Evolutionary conservation across 1,139 yeast species (phyloP), one percentile per base, ranked within the genome.

Genomic region (Scheffersomyces illinoinensis): DNA sequence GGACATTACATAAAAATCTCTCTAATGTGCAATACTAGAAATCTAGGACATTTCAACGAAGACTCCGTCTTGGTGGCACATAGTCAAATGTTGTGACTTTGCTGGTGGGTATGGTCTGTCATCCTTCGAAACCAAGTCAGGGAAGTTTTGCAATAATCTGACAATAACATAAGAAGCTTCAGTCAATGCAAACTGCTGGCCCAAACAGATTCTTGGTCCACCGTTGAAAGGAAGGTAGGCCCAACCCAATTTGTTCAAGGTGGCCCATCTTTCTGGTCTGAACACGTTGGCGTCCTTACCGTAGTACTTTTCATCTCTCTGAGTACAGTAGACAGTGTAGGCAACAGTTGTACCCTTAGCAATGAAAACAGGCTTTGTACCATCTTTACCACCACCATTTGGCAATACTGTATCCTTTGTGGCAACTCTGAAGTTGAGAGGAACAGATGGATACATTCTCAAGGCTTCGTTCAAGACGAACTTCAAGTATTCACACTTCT

Each of bases 131-230:
- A 63, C 64, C 58, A 78, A 67, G 59, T 72, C 69, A n/a, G 78
- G 75, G 66, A 75, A 78, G 70, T 72, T 67, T 70, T 76, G 66
- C 58, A 66, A 26, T 64, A 68, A 61, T 71, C 76, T 67, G n/a
- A 66, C 70, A 52, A 68, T 59, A 18, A 74, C 67, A 59, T 75
- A 79, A 2, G 78, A 72, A 12, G 81, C 81, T 66, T 79, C 83
- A 18, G 83, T 79, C 55, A 79, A 73, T 8, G 83, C 83, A 72
- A 78, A 79, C 62, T 79, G 83, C 64, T 79, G 83, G 23, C 82
- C 83, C 63, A 79, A 73, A 62, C 82, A 77, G 50, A 78, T 75
- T 63, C 83, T 69, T 53, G 82, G 82, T 18, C 83, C 82, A 57
- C 81, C 79, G 57, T 78, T 78, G 68, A 79, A 79, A 52, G 83